Base-by-base conservation (phyloP, 495 filamentous ascomycete species). In the Hyaloscypha hepaticicola region DNA sequence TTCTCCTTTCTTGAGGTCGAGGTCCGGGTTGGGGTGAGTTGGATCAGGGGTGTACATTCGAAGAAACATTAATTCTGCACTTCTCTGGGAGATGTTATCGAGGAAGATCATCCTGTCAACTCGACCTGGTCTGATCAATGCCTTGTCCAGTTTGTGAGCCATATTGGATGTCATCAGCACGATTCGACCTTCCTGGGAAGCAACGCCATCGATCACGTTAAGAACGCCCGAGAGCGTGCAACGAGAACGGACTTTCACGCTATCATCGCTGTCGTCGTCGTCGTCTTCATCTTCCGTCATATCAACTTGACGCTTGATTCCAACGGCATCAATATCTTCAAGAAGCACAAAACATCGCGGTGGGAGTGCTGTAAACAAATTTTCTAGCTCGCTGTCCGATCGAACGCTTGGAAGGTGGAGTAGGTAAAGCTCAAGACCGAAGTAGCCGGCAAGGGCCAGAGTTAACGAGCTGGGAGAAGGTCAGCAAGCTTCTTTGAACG, bases 91-190 rank as follows among this genome's bases (percentile, higher is more conserved):
- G 52, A 84, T 82, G 59, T 78, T 74, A 16, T 79, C 79, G 34
- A 91, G 86, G 49, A 78, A 76, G 57, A 91, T 78, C 58, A 81
- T 83, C 77, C 82, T 81, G 69, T 92, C 89, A 22, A 92, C 83
- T 16, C 89, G 83, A 0, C 89, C 89, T 19, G 87, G 87, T 0
- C 89, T 83, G 12, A 89, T 78, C 2, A 92, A 77, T 1, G 89
- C 88, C 49, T 80, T 77, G 66, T 92, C 88, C 0, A 92, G 80
- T 53, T 83, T 82, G 7, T 89, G 83, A 5, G 82, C 80, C 58
- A 85, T 82, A 66, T 92, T 92, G 38, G 89, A 88, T 1, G 89
- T 91, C 86, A 92, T 90, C 45, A 91, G 81, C 4, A 91, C 80
- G 56, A 91, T 87, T 5, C 87, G 82, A 24, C 89, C 89, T 71